A percentile compares a stretch with the other conserved stretches of the same genome.
phyloP scores from a whole-genome alignment of 805 yeast genomes.

The Nematodospora valgi region DNA sequence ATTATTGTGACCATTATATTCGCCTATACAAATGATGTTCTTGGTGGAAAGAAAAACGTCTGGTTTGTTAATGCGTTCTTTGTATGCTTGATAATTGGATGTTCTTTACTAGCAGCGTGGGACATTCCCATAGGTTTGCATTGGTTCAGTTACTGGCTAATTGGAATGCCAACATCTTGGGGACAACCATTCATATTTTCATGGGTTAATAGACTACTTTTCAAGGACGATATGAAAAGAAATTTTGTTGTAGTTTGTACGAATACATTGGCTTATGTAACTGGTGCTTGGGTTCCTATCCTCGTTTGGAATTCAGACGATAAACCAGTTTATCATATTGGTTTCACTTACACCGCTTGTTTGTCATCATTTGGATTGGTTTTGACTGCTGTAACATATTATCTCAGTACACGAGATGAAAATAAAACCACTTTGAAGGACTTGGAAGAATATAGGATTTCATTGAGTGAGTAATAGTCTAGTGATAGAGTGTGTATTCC shows the following conservation, averaged over 20 bases:
- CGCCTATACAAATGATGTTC: constrained; percentile 28
- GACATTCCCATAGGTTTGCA: constrained; percentile 45
- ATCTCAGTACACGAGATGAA: constrained; percentile 25
- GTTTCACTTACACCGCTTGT: constrained; percentile 33
- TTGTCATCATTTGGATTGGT: constrained; percentile 27
- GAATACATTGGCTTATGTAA: constrained; percentile 37
- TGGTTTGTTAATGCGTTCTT: constrained; percentile 37
- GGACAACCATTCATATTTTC: constrained; percentile 57
- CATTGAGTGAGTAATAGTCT: too few relatives aligned
- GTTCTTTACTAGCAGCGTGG: constrained; percentile 46
- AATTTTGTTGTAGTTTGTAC: constrained; percentile 37
- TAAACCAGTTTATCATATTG: constrained; percentile 29
- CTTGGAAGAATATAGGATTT: too few relatives aligned
- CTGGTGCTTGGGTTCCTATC: constrained; percentile 37
- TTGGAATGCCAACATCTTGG: constrained; percentile 46
- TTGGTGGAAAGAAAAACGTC: constrained; percentile 33
- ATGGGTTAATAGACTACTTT: constrained; percentile 51
- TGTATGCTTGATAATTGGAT: constrained; percentile 37
- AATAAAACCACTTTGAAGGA: constrained; percentile 3
- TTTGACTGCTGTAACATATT: constrained; percentile 24
- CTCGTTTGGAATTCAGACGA: constrained; percentile 37
- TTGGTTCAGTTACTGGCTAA: constrained; percentile 48
- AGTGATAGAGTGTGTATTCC: too few relatives aligned
- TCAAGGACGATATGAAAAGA: constrained; percentile 41
- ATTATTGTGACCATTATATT: constrained; percentile 22